Conservation (phyloP, 2,329 filamentous ascomycete species). For the Clarireedia homoeocarpa region DNA sequence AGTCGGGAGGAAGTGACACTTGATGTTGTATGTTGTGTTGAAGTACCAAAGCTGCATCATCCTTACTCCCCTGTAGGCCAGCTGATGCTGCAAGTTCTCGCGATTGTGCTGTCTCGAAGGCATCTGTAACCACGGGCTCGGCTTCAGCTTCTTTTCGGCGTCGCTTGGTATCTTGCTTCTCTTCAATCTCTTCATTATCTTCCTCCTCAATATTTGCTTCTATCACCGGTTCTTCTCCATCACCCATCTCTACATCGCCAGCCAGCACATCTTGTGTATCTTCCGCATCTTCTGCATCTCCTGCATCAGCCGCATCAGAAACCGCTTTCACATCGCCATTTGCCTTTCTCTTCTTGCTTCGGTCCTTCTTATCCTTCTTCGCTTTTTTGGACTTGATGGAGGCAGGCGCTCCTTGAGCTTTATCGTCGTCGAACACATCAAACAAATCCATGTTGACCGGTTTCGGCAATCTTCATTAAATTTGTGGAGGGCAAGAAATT, state of each 20-base stretch:
- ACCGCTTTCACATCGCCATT: slow-evolving; percentile 67
- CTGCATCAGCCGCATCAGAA: slow-evolving; percentile 23
- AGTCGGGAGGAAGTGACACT: slow-evolving; percentile 87
- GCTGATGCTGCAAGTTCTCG: slow-evolving; percentile 67
- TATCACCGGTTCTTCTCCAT: slow-evolving; percentile 12
- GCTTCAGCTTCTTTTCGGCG: slow-evolving; percentile 56
- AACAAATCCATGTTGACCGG: slow-evolving; percentile 63
- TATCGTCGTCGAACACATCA: slow-evolving; percentile 71
- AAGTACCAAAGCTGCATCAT: slow-evolving; percentile 59
- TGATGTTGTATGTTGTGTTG: slow-evolving; percentile 99
- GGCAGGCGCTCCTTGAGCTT: slow-evolving; percentile 38
- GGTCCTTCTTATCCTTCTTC: slow-evolving; percentile 46
- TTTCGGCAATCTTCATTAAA: background rate
- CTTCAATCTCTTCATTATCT: slow-evolving; percentile 33
- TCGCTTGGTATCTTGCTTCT: slow-evolving; percentile 51
- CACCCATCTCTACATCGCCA: slow-evolving; percentile 59
- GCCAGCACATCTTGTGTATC: slow-evolving; percentile 36
- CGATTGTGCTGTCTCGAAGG: slow-evolving; percentile 91
- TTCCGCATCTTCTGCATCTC: slow-evolving; percentile 17
- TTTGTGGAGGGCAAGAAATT: background rate
- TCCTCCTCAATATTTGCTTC: slow-evolving; percentile 12
- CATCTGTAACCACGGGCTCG: slow-evolving; percentile 79
- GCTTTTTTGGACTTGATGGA: slow-evolving; percentile 27
- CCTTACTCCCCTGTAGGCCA: slow-evolving; percentile 25
- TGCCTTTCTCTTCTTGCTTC: slow-evolving; percentile 78